A percentile compares a stretch with the other conserved stretches of the same genome.
These are phyloP conservation scores for Lasiosphaeriaceae sp. DNA, from an alignment of 495 filamentous ascomycete species.

Conservation along the genomic window DNA sequence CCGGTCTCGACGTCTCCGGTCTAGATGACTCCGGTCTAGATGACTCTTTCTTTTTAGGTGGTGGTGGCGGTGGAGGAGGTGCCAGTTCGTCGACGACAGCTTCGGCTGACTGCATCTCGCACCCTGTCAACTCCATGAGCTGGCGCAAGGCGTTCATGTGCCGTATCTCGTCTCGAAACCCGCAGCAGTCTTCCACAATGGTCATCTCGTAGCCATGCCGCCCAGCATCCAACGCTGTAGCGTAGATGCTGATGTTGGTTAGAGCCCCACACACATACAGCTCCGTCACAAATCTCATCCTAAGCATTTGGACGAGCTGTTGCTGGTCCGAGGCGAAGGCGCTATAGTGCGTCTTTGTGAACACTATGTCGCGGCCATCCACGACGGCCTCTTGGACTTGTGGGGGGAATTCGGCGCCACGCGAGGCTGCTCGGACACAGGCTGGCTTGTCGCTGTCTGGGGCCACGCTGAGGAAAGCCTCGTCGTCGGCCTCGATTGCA, in stretches of 20 bases:
- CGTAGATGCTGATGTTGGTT: slow-evolving; percentile 85
- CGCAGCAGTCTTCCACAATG: slow-evolving; percentile 84
- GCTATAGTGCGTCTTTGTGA: slow-evolving; percentile 84
- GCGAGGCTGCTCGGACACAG: slow-evolving; percentile 58
- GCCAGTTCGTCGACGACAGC: slow-evolving; percentile 49
- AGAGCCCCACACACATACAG: slow-evolving; percentile 89
- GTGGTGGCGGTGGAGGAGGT: slow-evolving; percentile 16
- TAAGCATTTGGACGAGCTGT: slow-evolving; percentile 64
- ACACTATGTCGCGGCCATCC: slow-evolving; percentile 56
- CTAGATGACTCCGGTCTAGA: not conserved
- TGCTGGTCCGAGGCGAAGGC: slow-evolving; percentile 57
- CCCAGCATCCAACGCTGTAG: slow-evolving; percentile 88
- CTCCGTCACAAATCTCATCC: slow-evolving; percentile 76
- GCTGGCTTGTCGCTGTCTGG: slow-evolving; percentile 26
- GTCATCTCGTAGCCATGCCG: slow-evolving; percentile 81
- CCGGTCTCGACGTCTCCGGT: not conserved
- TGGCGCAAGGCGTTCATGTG: slow-evolving; percentile 73
- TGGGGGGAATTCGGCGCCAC: slow-evolving; percentile 65
- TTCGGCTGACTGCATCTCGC: slow-evolving; percentile 55
- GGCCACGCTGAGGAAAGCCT: slow-evolving; percentile 58
- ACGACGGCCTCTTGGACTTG: slow-evolving; percentile 54
- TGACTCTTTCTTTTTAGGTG: slow-evolving; percentile 7
- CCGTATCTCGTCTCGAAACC: slow-evolving; percentile 67
- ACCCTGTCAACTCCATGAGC: slow-evolving; percentile 73
- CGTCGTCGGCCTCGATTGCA: slow-evolving; percentile 37